Percentiles rank a stretch among this genome's conserved stretches.
These are phyloP conservation scores for Globisporangium emineosum DNA, from an alignment of 352 stramenopile species.

Conservation along the genomic window DNA sequence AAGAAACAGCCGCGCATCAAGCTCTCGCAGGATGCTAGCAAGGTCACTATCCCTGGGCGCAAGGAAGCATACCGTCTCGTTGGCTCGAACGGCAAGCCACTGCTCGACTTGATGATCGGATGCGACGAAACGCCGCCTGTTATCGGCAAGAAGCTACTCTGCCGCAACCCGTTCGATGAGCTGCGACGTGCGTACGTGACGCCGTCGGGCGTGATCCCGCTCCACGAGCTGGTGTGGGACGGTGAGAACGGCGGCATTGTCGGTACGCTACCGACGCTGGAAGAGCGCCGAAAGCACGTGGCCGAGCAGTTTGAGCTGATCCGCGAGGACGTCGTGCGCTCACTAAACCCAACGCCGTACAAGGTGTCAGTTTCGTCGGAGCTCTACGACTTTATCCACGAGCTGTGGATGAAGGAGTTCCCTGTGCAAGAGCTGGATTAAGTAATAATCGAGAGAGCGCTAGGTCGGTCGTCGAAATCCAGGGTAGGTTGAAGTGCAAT, in stretches of 20 bases:
- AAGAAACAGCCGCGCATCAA: constrained; percentile 96
- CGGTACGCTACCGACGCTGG: constrained; percentile 57
- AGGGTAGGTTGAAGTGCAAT: background rate
- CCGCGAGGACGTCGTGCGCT: constrained; percentile 93
- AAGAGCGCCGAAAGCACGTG: constrained; percentile 86
- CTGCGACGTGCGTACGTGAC: constrained; percentile 94
- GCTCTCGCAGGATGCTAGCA: constrained; percentile 95
- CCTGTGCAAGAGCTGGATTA: constrained; percentile 81
- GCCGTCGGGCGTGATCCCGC: constrained; percentile 82
- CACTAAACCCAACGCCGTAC: constrained; percentile 95
- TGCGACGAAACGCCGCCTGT: constrained; percentile 78
- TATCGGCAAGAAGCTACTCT: constrained; percentile 89
- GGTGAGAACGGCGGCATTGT: constrained; percentile 73
- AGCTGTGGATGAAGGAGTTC: constrained; percentile 94
- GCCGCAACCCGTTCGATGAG: constrained; percentile 95
- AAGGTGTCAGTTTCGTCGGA: constrained; percentile 90
- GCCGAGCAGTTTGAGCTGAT: constrained; percentile 91
- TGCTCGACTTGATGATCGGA: constrained; percentile 91
- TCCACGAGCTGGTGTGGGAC: constrained; percentile 93
- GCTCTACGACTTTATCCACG: constrained; percentile 94
- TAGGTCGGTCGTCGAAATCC: no score
- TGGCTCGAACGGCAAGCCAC: constrained; percentile 78
- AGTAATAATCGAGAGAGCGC: constrained; percentile 27
- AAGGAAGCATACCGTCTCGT: constrained; percentile 92
- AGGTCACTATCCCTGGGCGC: constrained; percentile 91